Percentiles rank a stretch among this genome's conserved stretches.
Evolutionary conservation across 768 basidiomycete species (phyloP).

Genomic region (Cystobasidium onofrii): DNA sequence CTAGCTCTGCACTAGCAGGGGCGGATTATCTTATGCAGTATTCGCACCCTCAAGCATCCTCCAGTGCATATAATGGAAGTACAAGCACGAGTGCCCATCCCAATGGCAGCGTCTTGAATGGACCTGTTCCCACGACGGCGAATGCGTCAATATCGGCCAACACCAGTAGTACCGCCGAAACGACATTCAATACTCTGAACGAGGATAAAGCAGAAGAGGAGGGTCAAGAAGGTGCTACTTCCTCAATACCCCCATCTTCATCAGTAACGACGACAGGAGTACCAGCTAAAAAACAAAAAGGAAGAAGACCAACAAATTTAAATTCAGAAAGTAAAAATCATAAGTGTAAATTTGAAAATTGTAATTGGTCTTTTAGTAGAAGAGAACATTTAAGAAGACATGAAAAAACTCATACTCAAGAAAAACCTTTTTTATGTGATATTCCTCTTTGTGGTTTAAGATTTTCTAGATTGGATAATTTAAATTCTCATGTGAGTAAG

Average conservation of each 20-base stretch:
- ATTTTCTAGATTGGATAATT: conserved; percentile 27
- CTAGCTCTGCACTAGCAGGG: neutral
- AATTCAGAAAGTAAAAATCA: conserved; percentile 17
- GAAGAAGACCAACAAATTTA: conserved; percentile 13
- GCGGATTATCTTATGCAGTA: neutral
- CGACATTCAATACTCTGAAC: neutral
- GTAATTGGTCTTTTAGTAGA: conserved; percentile 22
- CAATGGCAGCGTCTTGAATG: neutral
- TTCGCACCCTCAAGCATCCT: neutral
- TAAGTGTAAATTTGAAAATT: conserved; percentile 6
- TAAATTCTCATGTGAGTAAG: conserved; percentile 26
- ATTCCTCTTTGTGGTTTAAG: conserved; percentile 20
- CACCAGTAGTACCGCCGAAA: neutral
- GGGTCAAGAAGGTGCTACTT: neutral
- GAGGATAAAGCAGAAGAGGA: neutral
- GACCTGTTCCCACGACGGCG: neutral
- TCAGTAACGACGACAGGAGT: neutral
- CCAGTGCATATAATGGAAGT: neutral
- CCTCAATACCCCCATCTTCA: neutral
- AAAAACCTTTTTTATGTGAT: conserved; percentile 27
- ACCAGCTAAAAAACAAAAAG: conserved; percentile 29
- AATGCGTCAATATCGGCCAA: neutral
- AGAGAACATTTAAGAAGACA: conserved; percentile 27
- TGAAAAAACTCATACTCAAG: conserved; percentile 30
- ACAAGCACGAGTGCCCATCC: neutral